Evolutionary conservation across 2,329 filamentous ascomycete genomes (phyloP), one percentile per base, ranked within the genome.

Genomic region (Exophiala sp.): DNA sequence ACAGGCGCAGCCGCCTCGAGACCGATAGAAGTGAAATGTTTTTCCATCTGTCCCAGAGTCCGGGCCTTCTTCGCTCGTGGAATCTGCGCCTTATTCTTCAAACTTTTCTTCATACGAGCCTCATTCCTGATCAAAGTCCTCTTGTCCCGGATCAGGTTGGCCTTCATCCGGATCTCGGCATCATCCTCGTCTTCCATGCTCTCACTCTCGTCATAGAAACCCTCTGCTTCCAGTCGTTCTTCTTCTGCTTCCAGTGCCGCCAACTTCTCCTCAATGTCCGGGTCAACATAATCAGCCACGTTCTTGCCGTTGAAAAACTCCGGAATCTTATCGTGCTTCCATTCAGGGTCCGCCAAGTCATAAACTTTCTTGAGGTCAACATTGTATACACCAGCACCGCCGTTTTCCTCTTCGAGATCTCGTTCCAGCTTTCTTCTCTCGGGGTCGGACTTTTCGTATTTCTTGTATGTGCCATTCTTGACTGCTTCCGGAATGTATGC

Each of bases 1-100:
- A 82, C 75, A 58, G 93, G 81, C 18, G 83, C 80, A 46, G 82
- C 80, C 14, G 88, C 85, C 67, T 96, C 89, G 68, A 91, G 83
- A 61, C 91, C 91, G 50, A 95, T 83, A 51, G 82, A 81, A 68
- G 93, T 85, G 57, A 98, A 80, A 52, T 87, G 85, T 52, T 85
- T 80, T 68, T 95, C 85, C 79, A 97, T 88, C 68, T 94, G 83
- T 18, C 87, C 86, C 45, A 95, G 76, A 55, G 86, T 84, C 75
- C 90, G 88, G 68, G 88, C 81, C 66, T 84, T 82, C 60, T 82
- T 79, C 61, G 83, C 86, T 64, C 93, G 83, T 19, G 93, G 94
- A 58, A 98, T 94, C 61, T 91, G 80, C 55, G 93, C 91, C 61
- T 89, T 82, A 77, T 98, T 98, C 84, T 98, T 97, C 68, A 98